These are phyloP conservation scores for Eucalyptus viminalis DNA, from an alignment of 345 rosid species.

Conservation along the genomic window DNA sequence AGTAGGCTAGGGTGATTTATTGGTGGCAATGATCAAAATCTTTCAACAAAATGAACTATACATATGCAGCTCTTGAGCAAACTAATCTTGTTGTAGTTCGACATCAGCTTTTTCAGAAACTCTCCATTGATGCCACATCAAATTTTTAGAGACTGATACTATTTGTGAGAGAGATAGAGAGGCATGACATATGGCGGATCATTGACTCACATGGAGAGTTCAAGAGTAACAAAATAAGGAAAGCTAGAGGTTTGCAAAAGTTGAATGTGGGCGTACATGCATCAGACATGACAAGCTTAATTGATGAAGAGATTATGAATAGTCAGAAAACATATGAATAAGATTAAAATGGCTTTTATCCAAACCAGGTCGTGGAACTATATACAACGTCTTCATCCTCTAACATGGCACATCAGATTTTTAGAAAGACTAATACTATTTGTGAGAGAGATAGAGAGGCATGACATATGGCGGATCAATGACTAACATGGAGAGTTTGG, in stretches of 20 bases:
- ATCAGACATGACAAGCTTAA: neutral
- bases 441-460: neutral
- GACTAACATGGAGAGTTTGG: neutral
- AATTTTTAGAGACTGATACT: neutral
- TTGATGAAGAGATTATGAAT: neutral
- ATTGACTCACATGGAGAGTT: too few species aligned
- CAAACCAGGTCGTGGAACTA: neutral
- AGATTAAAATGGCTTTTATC: neutral
- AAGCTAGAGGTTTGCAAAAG: too few species aligned
- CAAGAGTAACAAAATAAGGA: too few species aligned
- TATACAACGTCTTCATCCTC: neutral
- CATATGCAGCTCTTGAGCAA: neutral
- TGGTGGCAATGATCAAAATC: neutral
- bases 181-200: too few species aligned
- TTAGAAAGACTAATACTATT: neutral
- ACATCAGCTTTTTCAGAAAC: neutral
- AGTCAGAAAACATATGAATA: neutral
- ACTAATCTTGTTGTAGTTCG: neutral
- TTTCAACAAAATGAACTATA: neutral
- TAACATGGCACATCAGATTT: too few species aligned
- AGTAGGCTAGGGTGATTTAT: neutral
- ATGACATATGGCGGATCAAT: neutral
- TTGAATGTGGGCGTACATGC: neutral
- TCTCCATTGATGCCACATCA: neutral
- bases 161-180: too few species aligned